Conservation (phyloP, 2,329 filamentous ascomycete species). For the Didymella pinodella region DNA sequence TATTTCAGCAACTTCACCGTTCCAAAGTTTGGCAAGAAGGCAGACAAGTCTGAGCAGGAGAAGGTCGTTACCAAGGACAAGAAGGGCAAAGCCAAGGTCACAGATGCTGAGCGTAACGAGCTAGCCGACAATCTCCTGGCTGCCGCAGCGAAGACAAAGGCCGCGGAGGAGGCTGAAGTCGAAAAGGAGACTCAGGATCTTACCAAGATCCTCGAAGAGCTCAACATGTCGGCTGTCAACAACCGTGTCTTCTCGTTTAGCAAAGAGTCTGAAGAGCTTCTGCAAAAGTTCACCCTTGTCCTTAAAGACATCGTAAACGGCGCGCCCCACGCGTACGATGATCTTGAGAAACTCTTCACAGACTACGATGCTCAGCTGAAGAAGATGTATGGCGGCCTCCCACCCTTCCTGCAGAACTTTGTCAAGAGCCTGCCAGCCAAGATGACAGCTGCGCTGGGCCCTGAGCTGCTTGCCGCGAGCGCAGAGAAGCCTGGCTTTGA, state of each 20-base stretch:
- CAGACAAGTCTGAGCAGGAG: conserved; percentile 46
- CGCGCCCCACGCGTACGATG: conserved; percentile 89
- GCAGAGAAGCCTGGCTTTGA: conserved; percentile 69
- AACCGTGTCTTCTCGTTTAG: conserved; percentile 86
- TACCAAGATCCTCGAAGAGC: conserved; percentile 77
- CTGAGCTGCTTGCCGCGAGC: conserved; percentile 81
- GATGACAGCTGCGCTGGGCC: conserved; percentile 76
- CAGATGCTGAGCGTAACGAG: conserved; percentile 49
- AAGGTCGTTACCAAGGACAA: conserved; percentile 37
- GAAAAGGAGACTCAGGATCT: conserved; percentile 75
- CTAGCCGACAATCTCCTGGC: conserved; percentile 46
- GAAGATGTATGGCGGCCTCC: conserved; percentile 72
- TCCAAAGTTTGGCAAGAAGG: conserved; percentile 38
- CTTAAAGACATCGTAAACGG: conserved; percentile 93
- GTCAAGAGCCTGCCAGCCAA: conserved; percentile 85
- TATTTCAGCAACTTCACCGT: conserved; percentile 46
- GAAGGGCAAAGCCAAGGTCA: conserved; percentile 41
- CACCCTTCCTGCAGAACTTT: conserved; percentile 81
- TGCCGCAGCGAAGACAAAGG: conserved; percentile 46
- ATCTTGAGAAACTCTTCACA: conserved; percentile 75
- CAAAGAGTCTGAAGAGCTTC: conserved; percentile 81
- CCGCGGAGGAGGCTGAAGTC: conserved; percentile 47
- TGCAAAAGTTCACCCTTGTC: conserved; percentile 84
- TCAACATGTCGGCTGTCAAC: conserved; percentile 84
- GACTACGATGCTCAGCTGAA: conserved; percentile 71